Evolutionary conservation across 345 rosid genomes (phyloP).

Genomic region (Camelina neglecta): DNA sequence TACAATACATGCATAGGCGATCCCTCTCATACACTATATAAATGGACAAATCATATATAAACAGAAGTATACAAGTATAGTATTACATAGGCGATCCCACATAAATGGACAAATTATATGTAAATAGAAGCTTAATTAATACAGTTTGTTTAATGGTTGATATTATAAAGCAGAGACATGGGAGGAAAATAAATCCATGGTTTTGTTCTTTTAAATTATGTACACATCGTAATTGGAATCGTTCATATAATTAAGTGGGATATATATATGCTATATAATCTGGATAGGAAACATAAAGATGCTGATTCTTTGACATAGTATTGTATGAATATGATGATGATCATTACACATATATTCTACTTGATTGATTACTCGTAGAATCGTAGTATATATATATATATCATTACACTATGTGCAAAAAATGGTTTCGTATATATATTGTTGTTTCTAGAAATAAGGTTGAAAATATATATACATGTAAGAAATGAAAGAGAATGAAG

Average conservation of each 20-base stretch:
- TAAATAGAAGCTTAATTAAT: not conserved
- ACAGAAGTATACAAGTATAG: too few species aligned
- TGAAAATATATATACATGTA: too few species aligned
- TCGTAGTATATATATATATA: not conserved
- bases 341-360: not conserved
- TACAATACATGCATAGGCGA: not conserved
- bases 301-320: not conserved
- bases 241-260: not conserved
- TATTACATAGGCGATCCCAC: too few species aligned
- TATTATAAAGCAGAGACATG: not conserved
- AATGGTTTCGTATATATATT: not conserved
- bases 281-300: not conserved
- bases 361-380: not conserved
- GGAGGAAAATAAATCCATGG: not conserved
- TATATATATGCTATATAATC: not conserved
- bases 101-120: not conserved
- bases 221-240: not conserved
- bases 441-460: too few species aligned
- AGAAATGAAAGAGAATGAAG: not conserved
- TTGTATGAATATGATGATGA: constrained; percentile 11
- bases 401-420: not conserved
- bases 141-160: not conserved
- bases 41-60: not conserved
- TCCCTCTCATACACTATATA: not conserved
- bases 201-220: not conserved